A percentile compares a stretch with the other conserved stretches of the same genome.
Evolutionary conservation across 2,329 filamentous ascomycete species (phyloP).

Genomic region (Hymenotorrendiella dingleyae): DNA sequence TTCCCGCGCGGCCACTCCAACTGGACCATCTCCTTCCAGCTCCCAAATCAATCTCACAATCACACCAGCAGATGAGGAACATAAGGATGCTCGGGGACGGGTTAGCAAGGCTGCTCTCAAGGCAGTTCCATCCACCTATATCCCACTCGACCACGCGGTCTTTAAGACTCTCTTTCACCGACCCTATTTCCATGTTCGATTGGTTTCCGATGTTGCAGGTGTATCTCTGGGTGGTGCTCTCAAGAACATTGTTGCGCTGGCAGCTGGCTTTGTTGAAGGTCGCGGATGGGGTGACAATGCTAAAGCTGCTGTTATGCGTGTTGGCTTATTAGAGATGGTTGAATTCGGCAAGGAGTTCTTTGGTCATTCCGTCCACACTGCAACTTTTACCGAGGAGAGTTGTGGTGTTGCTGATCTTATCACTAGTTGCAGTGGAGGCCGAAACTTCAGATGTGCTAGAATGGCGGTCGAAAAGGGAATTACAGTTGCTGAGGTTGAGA

Average conservation of each 20-base stretch:
- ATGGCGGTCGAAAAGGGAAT: slow-evolving; percentile 75
- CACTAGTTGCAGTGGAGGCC: slow-evolving; percentile 83
- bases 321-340: slow-evolving; percentile 94
- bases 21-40: slow-evolving; percentile 41
- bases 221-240: slow-evolving; percentile 90
- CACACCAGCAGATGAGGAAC: slow-evolving; percentile 42
- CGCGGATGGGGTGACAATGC: slow-evolving; percentile 97
- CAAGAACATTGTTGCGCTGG: slow-evolving; percentile 94
- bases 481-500: slow-evolving; percentile 81
- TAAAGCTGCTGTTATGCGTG: slow-evolving; percentile 97
- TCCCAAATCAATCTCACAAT: slow-evolving; percentile 46
- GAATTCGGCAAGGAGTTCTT: slow-evolving; percentile 95
- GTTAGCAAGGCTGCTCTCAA: slow-evolving; percentile 64
- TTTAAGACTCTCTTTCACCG: slow-evolving; percentile 87
- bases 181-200: slow-evolving; percentile 93
- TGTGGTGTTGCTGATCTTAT: slow-evolving; percentile 94
- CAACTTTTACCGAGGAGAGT: slow-evolving; percentile 94
- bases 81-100: slow-evolving; percentile 64
- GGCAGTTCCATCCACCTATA: slow-evolving; percentile 74
- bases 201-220: slow-evolving; percentile 92
- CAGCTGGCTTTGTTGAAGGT: slow-evolving; percentile 91
- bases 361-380: slow-evolving; percentile 68
- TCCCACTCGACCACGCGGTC: slow-evolving; percentile 76
- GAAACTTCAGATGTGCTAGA: slow-evolving; percentile 92
- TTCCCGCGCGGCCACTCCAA: slow-evolving; percentile 65